Evolutionary conservation across 2,329 filamentous ascomycete genomes (phyloP), one percentile per base, ranked within the genome.

Genomic region (Ascochyta koolunga): DNA sequence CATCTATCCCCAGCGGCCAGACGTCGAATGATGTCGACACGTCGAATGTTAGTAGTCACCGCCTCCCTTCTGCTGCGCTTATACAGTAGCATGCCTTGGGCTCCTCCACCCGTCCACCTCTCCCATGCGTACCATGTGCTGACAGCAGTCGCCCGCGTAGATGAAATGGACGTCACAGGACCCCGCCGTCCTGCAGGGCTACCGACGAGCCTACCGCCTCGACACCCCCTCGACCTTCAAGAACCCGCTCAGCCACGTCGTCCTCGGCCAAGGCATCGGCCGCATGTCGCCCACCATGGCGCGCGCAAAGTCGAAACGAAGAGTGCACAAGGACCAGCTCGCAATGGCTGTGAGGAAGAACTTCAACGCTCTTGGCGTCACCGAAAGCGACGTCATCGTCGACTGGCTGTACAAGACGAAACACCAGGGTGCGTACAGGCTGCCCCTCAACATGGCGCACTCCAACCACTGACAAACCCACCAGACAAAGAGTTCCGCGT

Each of bases 341-440:
- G 88, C 89, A 8, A 81, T 86, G 61, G 82, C 85, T 1, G 88
- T 93, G 42, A 82, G 90, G 60, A 93, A 91, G 72, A 89, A 95
- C 75, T 95, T 95, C 78, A 95, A 95, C 70, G 86, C 85, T 29
- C 81, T 90, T 61, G 89, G 88, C 15, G 85, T 93, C 35, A 88
- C 87, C 60, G 91, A 96, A 78, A 91, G 88, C 69, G 90, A 95
- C 65, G 87, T 92, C 61, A 89, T 95, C 52, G 89, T 93, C 51
- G 89, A 90, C 60, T 86, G 91, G 70, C 80, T 92, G 57, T 90
- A 91, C 79, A 89, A 86, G 69, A 82, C 90, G 25, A 81, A 82
- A 68, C 83, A 82, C 60, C 80, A 86, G 57, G 83, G 84, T 76
- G 77, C 70, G 29, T 36, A 25, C 5, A n/a, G 16, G 3, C n/a